Conservation (phyloP, 2,329 filamentous ascomycete species). For the Botrytis fragariae region DNA sequence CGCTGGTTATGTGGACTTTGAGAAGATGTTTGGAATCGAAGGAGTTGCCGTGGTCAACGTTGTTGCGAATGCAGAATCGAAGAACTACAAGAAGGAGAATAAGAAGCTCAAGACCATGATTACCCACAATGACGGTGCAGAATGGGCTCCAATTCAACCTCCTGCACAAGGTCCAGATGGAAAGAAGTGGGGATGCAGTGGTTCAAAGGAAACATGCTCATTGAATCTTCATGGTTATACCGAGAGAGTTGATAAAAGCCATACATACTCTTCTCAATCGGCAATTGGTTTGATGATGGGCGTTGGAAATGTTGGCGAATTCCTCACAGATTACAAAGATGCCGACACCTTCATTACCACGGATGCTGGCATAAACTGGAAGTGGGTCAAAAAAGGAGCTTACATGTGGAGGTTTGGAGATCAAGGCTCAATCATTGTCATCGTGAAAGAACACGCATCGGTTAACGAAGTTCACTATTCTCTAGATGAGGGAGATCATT, state of each 20-base stretch:
- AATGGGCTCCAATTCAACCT: constrained; percentile 77
- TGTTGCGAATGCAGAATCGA: constrained; percentile 68
- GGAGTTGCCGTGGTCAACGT: constrained; percentile 86
- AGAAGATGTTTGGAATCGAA: constrained; percentile 90
- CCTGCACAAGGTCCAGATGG: constrained; percentile 68
- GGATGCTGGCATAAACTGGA: constrained; percentile 90
- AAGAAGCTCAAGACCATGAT: constrained; percentile 90
- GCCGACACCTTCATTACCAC: constrained; percentile 87
- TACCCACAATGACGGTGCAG: constrained; percentile 91
- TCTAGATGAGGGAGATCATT: constrained; percentile 75
- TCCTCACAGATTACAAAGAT: constrained; percentile 43
- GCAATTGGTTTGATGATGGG: constrained; percentile 90
- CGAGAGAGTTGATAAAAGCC: constrained; percentile 75
- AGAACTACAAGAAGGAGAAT: constrained; percentile 52
- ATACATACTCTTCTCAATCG: constrained; percentile 84
- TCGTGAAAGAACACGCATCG: constrained; percentile 69
- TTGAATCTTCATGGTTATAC: constrained; percentile 96
- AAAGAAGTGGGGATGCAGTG: constrained; percentile 68
- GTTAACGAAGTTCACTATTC: constrained; percentile 74
- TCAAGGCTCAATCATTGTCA: constrained; percentile 86
- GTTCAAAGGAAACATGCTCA: constrained; percentile 67
- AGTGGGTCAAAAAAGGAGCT: constrained; percentile 76
- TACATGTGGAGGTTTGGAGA: constrained; percentile 97
- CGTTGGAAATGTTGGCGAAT: constrained; percentile 81
- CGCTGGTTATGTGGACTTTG: constrained; percentile 83